Conservation (phyloP, 2,329 filamentous ascomycete genomes). For the Hymenoscyphus fraxineus region DNA sequence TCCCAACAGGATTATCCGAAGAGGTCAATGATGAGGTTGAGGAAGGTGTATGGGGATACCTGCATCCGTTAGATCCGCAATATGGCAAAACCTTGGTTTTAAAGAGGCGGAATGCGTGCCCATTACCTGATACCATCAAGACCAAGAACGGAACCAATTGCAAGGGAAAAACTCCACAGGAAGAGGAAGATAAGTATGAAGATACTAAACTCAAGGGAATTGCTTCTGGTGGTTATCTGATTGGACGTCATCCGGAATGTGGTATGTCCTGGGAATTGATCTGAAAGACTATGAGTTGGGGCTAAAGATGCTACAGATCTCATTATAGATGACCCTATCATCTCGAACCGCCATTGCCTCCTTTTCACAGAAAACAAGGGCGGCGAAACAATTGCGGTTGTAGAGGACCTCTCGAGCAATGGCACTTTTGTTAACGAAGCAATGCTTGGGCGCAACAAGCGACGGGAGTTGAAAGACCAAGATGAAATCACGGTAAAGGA, state of each 20-base stretch:
- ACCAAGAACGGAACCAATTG: conserved; percentile 36
- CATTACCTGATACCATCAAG: conserved; percentile 46
- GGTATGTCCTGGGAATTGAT: conserved; percentile 52
- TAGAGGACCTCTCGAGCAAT: conserved; percentile 94
- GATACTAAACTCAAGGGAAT: conserved; percentile 57
- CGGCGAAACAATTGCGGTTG: conserved; percentile 61
- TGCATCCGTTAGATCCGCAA: conserved; percentile 73
- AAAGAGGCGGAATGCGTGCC: conserved; percentile 69
- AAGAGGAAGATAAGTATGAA: conserved; percentile 60
- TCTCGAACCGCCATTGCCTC: conserved; percentile 82
- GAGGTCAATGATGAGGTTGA: conserved; percentile 79
- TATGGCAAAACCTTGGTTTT: conserved; percentile 70
- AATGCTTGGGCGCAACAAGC: conserved; percentile 85
- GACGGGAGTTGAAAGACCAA: conserved; percentile 79
- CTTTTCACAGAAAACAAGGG: conserved; percentile 61
- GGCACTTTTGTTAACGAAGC: conserved; percentile 95
- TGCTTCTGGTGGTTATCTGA: conserved; percentile 78
- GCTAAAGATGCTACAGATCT: conserved; percentile 52
- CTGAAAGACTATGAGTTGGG: conserved; percentile 3
- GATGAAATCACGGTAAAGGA: conserved; percentile 88
- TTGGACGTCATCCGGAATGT: conserved; percentile 91
- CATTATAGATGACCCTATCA: conserved; percentile 69
- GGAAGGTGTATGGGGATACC: conserved; percentile 86
- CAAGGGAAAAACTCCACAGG: conserved; percentile 45
- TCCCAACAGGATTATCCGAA: conserved; percentile 69